These are phyloP conservation scores for Triadica sebifera DNA, from an alignment of 345 rosid genomes.

Conservation along the genomic window DNA sequence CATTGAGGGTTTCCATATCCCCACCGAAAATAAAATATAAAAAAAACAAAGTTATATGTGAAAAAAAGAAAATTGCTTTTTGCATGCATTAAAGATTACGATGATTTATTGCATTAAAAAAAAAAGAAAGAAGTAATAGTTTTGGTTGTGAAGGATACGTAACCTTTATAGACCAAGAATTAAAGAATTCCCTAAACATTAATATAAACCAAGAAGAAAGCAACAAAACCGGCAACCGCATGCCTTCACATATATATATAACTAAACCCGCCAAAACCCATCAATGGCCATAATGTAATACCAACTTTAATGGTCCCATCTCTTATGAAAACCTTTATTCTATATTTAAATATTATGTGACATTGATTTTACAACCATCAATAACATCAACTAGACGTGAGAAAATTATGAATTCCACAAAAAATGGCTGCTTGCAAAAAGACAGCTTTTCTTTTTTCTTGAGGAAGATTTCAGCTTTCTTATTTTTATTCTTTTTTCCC, in stretches of 20 bases:
- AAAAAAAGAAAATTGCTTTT: not conserved
- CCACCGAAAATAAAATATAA: not conserved
- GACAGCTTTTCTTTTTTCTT: not conserved
- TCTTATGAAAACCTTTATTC: not conserved
- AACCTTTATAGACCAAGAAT: not conserved
- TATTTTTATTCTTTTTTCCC: not conserved
- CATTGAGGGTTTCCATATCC: not conserved
- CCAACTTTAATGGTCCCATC: constrained; percentile 4
- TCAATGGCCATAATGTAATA: constrained; percentile 2
- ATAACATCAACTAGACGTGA: not conserved
- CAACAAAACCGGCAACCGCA: not conserved
- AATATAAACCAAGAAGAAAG: not conserved
- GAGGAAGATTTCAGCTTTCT: not conserved
- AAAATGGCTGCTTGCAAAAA: constrained; percentile 10
- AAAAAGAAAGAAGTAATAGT: not conserved
- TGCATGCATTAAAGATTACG: not conserved
- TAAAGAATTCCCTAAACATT: not conserved
- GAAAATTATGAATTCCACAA: not conserved
- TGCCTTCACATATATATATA: not conserved
- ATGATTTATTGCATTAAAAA: not conserved
- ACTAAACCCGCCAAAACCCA: constrained; percentile 7
- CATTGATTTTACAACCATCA: not conserved
- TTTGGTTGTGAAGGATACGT: not conserved
- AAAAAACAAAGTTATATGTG: too few relatives aligned
- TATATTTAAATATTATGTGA: too few relatives aligned